Evolutionary conservation across 164 flowering plant genomes (phyloP), one percentile per base, ranked within the genome.

Genomic region (Cinnamomum chago): DNA sequence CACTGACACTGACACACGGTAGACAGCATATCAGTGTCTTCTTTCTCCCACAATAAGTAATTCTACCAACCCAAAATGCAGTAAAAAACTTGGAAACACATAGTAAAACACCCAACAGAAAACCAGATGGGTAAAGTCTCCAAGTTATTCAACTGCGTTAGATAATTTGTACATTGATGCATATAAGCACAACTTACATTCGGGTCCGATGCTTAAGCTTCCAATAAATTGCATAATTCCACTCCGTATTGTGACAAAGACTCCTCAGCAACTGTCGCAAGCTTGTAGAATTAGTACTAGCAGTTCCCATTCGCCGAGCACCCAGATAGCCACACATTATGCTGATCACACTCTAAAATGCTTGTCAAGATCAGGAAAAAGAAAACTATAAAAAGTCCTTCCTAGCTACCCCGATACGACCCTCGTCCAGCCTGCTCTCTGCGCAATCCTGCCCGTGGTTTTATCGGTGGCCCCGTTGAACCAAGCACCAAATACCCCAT

Each of bases 171-270:
- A 80, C 47, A 40, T 40, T 40, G 47, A 40, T 40, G 47, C 47
- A 40, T 40, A 40, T 9, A 40, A 7, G 47, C 47, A 20, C 24
- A 81, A 86, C 97, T 87, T 88, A 94, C 98, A 76, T 77, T 68
- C 79, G 81, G 68, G 50, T 73, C 50, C 72, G 82, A 52, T 86
- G 84, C 62, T 83, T 81, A 24, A 88, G 84, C 88, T 86, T 90
- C 98, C 98, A 95, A 81, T 92, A 89, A 17, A 92, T 89, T 30
- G 97, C 97, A 85, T 95, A 95, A 24, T 82, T 83, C 98, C 98
- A 95, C 12, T 62, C 85, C 15, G 91, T 85, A 78, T 82, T 62
- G 62, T 68, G 27, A 83, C 98, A 95, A 72, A 92, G 79, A 71
- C 85, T 84, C 80, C 77, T 84, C 81, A 94, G 83, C 71, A 91